Percentiles rank a stretch among this genome's conserved stretches.
These are phyloP conservation scores for Vanilla planifolia DNA, from an alignment of 106 monocot species.

Conservation along the genomic window DNA sequence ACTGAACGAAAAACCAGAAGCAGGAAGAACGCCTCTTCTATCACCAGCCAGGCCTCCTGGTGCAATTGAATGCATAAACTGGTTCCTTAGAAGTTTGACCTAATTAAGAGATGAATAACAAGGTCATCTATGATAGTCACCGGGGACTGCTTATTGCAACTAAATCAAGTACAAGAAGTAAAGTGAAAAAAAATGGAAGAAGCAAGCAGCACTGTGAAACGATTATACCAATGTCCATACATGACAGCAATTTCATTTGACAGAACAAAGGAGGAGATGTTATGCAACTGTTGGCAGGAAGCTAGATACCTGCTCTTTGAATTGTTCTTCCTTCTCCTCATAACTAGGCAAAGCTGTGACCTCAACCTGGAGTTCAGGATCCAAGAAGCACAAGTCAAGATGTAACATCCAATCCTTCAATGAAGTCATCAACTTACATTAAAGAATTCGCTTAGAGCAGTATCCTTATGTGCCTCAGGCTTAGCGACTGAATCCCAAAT, in stretches of 20 bases:
- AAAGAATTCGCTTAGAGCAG: slow-evolving; percentile 48
- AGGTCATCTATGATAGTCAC: background rate
- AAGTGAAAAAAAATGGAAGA: too few species aligned
- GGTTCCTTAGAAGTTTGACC: slow-evolving; percentile 42
- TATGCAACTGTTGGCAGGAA: too few species aligned
- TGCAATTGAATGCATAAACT: slow-evolving; percentile 44
- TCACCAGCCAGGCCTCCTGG: slow-evolving; percentile 68
- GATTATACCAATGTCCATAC: too few species aligned
- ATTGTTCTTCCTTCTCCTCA: slow-evolving; percentile 57
- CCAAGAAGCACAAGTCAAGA: background rate
- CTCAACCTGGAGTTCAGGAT: background rate
- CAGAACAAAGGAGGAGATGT: too few species aligned
- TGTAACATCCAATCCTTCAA: background rate
- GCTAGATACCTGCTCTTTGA: slow-evolving; percentile 33
- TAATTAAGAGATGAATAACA: slow-evolving; percentile 15
- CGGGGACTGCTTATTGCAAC: too few species aligned
- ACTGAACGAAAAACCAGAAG: slow-evolving; percentile 56
- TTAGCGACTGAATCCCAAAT: slow-evolving; percentile 54
- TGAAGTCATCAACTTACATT: slow-evolving; percentile 23
- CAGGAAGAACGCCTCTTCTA: slow-evolving; percentile 56
- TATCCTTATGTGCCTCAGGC: slow-evolving; percentile 44
- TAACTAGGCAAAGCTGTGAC: slow-evolving; percentile 40
- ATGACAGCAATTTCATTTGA: too few species aligned
- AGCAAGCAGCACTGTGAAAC: too few species aligned
- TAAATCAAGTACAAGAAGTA: too few species aligned